Base-by-base conservation (phyloP, 1,284 basidiomycete genomes). In the Sporisorium graminicola region DNA sequence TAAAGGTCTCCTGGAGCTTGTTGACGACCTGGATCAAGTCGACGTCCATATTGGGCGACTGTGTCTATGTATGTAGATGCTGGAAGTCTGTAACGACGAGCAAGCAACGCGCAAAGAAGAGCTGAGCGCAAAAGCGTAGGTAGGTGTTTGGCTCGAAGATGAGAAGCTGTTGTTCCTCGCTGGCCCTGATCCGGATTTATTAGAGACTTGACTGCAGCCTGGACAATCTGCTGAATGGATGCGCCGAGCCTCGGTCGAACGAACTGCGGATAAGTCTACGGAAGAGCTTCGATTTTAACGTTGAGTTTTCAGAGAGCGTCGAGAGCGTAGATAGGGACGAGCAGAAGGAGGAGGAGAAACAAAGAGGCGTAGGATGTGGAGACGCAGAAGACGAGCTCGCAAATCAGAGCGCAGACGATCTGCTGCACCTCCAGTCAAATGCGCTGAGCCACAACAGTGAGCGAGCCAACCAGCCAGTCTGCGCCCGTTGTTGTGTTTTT, bases 11-110 rank as follows among this genome's bases (percentile, higher is more conserved):
- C 87, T 98, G 96, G 52, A 99, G 91, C 88, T 92, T 93, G 88
- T 98, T 98, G 58, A 98, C 96, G 26, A 98, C 90, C 80, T 92
- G 91, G 82, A 98, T 99, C 79, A 98, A 91, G 87, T 98, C 95
- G 37, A 79, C 80, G 73, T 85, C 83, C 83, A 85, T 85, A 24
- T 18, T 75, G 58, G 70, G 37, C 31, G 33, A 14, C 9, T 6
- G 47, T 40, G 33, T 58, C 18, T 58, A 29, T 31, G 27, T 49
- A 12, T 51, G 46, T 46, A n/a, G 24, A n/a, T 57, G n/a, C n/a
- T n/a, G n/a, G 18, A n/a, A 20, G 24, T 18, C 9, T 18, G 14
- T 4, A 16, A 18, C 14, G 26, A 24, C 26, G 26, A 47, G 26
- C 26, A 29, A 47, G 26, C 26, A 29, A 26, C 46, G 46, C 46